Percentiles rank a stretch among this genome's conserved stretches.
Conservation (phyloP, 441 rosid species). For the Sinapis alba region DNA sequence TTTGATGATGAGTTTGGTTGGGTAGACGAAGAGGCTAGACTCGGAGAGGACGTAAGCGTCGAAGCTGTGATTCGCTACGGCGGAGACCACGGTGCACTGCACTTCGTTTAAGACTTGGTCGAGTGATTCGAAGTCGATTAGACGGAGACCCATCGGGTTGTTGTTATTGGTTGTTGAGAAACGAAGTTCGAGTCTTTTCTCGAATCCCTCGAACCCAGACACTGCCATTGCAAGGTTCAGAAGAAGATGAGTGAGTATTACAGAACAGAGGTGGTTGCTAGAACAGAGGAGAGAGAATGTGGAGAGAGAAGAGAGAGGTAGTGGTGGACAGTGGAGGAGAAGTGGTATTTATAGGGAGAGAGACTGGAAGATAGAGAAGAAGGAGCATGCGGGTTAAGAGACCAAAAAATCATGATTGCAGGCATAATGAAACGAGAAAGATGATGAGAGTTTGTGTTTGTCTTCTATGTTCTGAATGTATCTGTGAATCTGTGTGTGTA, state of each 20-base stretch:
- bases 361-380: constrained; percentile 33
- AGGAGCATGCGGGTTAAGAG: constrained; percentile 95
- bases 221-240: constrained; percentile 55
- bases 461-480: not conserved
- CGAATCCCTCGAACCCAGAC: constrained; percentile 96
- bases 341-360: constrained; percentile 51
- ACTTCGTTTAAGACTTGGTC: constrained; percentile 63
- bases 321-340: constrained; percentile 38
- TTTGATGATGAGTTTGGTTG: constrained; percentile 90
- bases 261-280: constrained; percentile 12
- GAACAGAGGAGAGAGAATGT: not conserved
- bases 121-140: constrained; percentile 70
- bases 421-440: constrained; percentile 91
- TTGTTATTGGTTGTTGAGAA: constrained; percentile 45
- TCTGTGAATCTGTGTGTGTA: constrained; percentile 2
- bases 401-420: constrained; percentile 93
- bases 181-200: constrained; percentile 90
- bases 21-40: constrained; percentile 91
- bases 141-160: constrained; percentile 63
- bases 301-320: constrained; percentile 49
- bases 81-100: constrained; percentile 92
- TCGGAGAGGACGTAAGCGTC: constrained; percentile 95
- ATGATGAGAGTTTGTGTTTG: constrained; percentile 58
- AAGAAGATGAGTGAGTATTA: constrained; percentile 7
- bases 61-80: constrained; percentile 74